Base-by-base conservation (phyloP, 352 stramenopile species). In the Globisporangium middletonii region DNA sequence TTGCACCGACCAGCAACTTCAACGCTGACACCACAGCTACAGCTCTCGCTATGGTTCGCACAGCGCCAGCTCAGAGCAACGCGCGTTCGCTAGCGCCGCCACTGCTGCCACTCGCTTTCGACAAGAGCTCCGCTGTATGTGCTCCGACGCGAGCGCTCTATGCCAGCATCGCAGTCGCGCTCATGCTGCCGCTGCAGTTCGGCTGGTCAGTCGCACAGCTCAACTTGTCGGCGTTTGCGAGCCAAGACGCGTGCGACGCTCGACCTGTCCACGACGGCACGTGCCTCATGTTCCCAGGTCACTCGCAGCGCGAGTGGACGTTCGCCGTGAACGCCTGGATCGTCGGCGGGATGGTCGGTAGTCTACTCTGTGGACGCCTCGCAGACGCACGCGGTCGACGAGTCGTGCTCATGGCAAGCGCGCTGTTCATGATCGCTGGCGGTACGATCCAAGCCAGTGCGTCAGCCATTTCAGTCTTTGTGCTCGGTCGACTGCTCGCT, bases 121-220 rank as follows among this genome's bases (percentile, higher is more conserved):
- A 11, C 33, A 38, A 38, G 33, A 38, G 33, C 33, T 38, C 33
- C 1, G 33, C 33, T 38, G 33, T 38, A 9, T 38, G 33, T 12
- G 33, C 4, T 12, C 33, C 33, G 33, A 38, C 33, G 9, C 7
- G 33, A 12, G 26, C 19, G 4, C 19, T 51, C 19, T 51, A 51
- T 11, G 27, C 27, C 23, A 55, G 37, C 11, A 26, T 55, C 5
- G 4, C 30, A 12, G 37, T 46, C 15, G 13, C 50, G 33, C 27
- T 55, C 27, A 46, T 45, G 50, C 16, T 55, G 30, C 53, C 75
- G 9, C 45, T 77, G 33, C 74, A 84, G 63, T 75, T 69, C 53
- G 72, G 74, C 19, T 84, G 74, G 82, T 77, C 72, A 12, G 74
- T 77, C 5, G 73, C 72, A 12, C 82, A 92, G 52, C 64, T 89